Evolutionary conservation across 1,284 basidiomycete species (phyloP).

Genomic region (Neotropicomus parvogracilis): DNA sequence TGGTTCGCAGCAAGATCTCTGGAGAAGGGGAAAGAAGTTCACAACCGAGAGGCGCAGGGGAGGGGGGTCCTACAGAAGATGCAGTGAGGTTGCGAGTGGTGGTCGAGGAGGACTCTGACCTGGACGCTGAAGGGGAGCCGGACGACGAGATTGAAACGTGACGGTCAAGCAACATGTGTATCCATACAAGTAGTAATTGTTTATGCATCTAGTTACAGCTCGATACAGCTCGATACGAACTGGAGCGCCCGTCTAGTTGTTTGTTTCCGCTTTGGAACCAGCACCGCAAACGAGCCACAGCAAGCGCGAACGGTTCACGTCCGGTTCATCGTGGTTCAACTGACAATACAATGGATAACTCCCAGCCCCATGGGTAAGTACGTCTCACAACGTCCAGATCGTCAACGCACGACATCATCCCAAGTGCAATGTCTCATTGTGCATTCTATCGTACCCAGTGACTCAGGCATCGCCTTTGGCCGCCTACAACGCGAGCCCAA

Average conservation of each 20-base stretch:
- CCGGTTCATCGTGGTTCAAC: constrained; percentile 37
- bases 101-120: constrained; percentile 31
- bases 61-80: constrained; percentile 4
- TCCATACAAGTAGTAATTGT: constrained; percentile 23
- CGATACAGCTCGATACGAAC: constrained; percentile 21
- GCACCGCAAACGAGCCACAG: constrained; percentile 32
- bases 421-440: constrained; percentile 17
- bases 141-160: constrained; percentile 35
- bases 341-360: constrained; percentile 32
- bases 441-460: constrained; percentile 20
- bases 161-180: constrained; percentile 23
- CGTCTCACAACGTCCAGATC: constrained; percentile 11
- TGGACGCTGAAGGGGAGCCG: constrained; percentile 40
- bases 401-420: constrained; percentile 1
- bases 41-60: not conserved
- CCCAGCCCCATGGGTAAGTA: constrained; percentile 36
- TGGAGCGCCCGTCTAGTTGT: constrained; percentile 16
- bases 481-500: constrained; percentile 36
- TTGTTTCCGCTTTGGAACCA: constrained; percentile 22
- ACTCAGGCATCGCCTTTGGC: constrained; percentile 33
- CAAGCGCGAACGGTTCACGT: constrained; percentile 34
- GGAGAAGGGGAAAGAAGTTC: constrained; percentile 17
- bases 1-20: constrained; percentile 22
- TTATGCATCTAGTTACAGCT: constrained; percentile 8
- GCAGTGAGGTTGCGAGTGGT: constrained; percentile 9